Evolutionary conservation across 73 alveolate species (phyloP), one percentile per base, ranked within the genome.

Genomic region (Paramecium sexaurelia): DNA sequence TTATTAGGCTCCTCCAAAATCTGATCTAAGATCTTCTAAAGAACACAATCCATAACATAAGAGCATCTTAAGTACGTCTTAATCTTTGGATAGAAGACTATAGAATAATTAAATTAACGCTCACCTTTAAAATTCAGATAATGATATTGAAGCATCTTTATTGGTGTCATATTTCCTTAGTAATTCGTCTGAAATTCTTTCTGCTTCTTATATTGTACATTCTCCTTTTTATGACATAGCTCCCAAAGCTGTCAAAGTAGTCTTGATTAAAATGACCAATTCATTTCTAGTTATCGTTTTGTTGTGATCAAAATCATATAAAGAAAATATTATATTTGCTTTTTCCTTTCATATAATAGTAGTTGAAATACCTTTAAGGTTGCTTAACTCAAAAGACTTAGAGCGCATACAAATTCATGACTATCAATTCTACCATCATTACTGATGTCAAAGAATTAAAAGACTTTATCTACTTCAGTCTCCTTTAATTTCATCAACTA

Each of bases 241-340:
- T 35, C 95, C 91, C n/a, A 96, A 87, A 7, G 98, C 94, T 35
- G 97, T 84, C 78, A 98, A 92, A 6, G 99, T 94, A 40, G 97
- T 93, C 67, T 96, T 94, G 73, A 97, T 45, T 92, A 97, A 87
- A 73, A 96, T 91, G 55, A 96, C 96, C 73, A 97, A 88, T 85
- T 98, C 99, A 93, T 96, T 98, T 73, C 98, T 78, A 35, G 99
- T 84, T 39, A 98, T 95, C 90, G 95, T 97, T 92, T 93, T 87
- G 61, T 96, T 94, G 36, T 97, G 95, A 73, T 98, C 99, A 91
- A 98, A 98, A 92, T 98, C 99, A 75, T 96, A 96, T 41, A 96
- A 68, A 24, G 85, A 68, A 92, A 96, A 96, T 24, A 96, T n/a
- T 11, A 95, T 35, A 32, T 89, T 94, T 35, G 98, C 98, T 88